These are phyloP conservation scores for Xylaria longipes DNA, from an alignment of 495 filamentous ascomycete genomes.

Conservation along the genomic window DNA sequence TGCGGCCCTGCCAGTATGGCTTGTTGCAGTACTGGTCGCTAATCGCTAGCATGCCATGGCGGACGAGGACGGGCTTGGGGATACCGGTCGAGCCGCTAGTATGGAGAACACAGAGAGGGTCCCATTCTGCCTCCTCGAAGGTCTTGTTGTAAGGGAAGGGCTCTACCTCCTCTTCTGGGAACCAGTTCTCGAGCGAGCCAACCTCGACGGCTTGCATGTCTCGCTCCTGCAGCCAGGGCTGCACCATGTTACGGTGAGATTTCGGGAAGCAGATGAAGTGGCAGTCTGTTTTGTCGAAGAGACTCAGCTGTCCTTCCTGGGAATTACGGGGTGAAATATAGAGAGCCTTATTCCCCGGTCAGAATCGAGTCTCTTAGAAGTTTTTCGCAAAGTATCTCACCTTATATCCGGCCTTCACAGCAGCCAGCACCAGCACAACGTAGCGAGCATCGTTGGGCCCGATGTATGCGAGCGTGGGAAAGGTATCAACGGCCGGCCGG, in stretches of 20 bases:
- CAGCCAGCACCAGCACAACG: constrained; percentile 48
- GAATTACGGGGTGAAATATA: constrained; percentile 54
- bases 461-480: constrained; percentile 55
- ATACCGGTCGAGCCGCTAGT: constrained; percentile 67
- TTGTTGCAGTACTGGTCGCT: constrained; percentile 43
- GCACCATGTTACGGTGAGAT: constrained; percentile 43
- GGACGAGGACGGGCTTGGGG: constrained; percentile 60
- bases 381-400: constrained; percentile 28
- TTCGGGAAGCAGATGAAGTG: constrained; percentile 34
- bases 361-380: not conserved
- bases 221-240: constrained; percentile 46
- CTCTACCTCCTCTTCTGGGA: constrained; percentile 36
- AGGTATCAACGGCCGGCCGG: constrained; percentile 30
- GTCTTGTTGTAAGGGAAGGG: constrained; percentile 51
- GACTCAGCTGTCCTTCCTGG: constrained; percentile 50
- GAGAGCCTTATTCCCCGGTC: constrained; percentile 31
- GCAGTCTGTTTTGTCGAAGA: constrained; percentile 52
- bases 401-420: constrained; percentile 54
- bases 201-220: constrained; percentile 39
- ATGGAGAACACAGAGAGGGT: constrained; percentile 58
- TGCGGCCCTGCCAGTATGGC: constrained; percentile 34
- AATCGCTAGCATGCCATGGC: constrained; percentile 54
- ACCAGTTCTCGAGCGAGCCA: constrained; percentile 29
- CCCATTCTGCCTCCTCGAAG: constrained; percentile 54
- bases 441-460: constrained; percentile 58